Conservation (phyloP, 1,139 yeast genomes). For the Candida sp. region DNA sequence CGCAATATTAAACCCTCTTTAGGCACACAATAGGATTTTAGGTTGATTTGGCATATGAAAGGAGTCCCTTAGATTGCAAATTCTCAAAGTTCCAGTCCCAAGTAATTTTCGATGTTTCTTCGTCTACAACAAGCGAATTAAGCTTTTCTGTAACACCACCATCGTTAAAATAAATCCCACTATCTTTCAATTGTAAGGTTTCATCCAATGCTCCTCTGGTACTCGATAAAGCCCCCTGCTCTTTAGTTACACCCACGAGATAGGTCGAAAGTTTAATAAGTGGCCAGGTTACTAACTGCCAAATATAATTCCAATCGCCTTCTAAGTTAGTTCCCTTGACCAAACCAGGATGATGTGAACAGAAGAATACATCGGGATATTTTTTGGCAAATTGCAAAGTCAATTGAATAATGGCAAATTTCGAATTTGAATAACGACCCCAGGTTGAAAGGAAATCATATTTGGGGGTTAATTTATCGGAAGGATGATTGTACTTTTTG, state of each 20-base stretch:
- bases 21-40: background rate
- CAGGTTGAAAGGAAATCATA: slow-evolving; percentile 18
- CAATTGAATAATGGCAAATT: slow-evolving; percentile 30
- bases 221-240: slow-evolving; percentile 33
- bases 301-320: slow-evolving; percentile 19
- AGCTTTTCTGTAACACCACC: slow-evolving; percentile 30
- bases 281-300: slow-evolving; percentile 17
- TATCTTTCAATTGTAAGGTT: slow-evolving; percentile 19
- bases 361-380: slow-evolving; percentile 28
- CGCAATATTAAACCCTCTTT: background rate
- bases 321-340: slow-evolving; percentile 20
- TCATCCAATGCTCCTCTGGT: slow-evolving; percentile 33
- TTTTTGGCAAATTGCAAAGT: slow-evolving; percentile 21
- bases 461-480: slow-evolving; percentile 32
- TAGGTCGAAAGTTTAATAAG: slow-evolving; percentile 47
- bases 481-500: slow-evolving; percentile 46
- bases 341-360: slow-evolving; percentile 40
- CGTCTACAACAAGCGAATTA: slow-evolving; percentile 20
- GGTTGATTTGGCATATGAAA: background rate
- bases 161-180: slow-evolving; percentile 30
- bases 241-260: slow-evolving; percentile 25
- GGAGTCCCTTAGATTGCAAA: slow-evolving; percentile 17
- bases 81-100: slow-evolving; percentile 28
- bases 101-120: slow-evolving; percentile 14
- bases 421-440: slow-evolving; percentile 35